These are phyloP conservation scores for Albugo candida DNA, from an alignment of 352 stramenopile species.

Conservation along the genomic window DNA sequence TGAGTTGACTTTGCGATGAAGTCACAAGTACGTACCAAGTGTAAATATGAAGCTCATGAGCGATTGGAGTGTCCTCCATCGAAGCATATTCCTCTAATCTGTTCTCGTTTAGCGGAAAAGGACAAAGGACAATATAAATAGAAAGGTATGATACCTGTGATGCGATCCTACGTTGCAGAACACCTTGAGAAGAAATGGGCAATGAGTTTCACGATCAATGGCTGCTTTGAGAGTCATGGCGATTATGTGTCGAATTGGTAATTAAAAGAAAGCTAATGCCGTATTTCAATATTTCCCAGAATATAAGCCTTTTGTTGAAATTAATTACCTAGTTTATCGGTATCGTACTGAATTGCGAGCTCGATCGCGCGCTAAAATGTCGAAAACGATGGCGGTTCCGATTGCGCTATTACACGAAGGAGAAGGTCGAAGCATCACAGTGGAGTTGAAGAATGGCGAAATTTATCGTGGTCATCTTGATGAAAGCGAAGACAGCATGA, in stretches of 20 bases:
- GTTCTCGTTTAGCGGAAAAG: background rate
- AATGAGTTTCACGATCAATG: constrained; percentile 47
- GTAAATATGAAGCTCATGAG: constrained; percentile 53
- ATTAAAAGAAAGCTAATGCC: background rate
- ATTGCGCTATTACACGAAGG: constrained; percentile 76
- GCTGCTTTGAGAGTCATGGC: background rate
- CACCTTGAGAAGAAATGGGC: constrained; percentile 41
- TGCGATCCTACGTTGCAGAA: constrained; percentile 36
- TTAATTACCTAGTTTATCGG: too few species aligned
- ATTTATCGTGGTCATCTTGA: constrained; percentile 69
- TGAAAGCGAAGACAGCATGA: constrained; percentile 92
- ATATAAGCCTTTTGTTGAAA: too few species aligned
- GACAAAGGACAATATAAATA: background rate
- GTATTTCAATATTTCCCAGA: background rate
- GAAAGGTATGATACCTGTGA: constrained; percentile 17
- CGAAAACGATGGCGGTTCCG: constrained; percentile 59
- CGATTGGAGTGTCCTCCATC: constrained; percentile 25
- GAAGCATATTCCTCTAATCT: constrained; percentile 37
- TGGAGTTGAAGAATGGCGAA: constrained; percentile 80
- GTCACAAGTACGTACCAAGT: constrained; percentile 26
- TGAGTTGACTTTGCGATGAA: too few species aligned
- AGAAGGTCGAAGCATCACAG: constrained; percentile 62
- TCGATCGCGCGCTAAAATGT: constrained; percentile 15
- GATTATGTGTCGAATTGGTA: background rate
- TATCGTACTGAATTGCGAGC: too few species aligned